Conservation (phyloP, 768 basidiomycete genomes). For the Megacollybia marginata region DNA sequence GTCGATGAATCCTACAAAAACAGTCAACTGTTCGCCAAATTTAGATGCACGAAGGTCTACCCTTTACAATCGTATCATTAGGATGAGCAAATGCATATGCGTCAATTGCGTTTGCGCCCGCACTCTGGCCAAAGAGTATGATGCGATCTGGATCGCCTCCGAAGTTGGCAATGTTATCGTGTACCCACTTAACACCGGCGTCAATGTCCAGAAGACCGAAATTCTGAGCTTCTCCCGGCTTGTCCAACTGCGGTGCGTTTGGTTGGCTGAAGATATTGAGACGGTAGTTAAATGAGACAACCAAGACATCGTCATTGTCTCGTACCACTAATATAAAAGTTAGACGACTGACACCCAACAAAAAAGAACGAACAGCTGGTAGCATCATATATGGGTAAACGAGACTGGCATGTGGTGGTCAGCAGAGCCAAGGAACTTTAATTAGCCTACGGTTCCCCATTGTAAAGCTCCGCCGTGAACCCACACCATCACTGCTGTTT, state of each 20-base stretch:
- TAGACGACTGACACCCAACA: slow-evolving; percentile 22
- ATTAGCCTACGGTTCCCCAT: neutral
- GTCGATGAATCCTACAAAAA: slow-evolving; percentile 13
- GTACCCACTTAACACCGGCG: slow-evolving; percentile 40
- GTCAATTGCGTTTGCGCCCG: slow-evolving; percentile 26
- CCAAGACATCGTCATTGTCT: slow-evolving; percentile 25
- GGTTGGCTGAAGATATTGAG: slow-evolving; percentile 33
- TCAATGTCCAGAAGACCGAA: slow-evolving; percentile 31
- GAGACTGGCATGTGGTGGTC: neutral
- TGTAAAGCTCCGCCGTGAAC: slow-evolving; percentile 10
- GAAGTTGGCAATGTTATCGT: slow-evolving; percentile 32
- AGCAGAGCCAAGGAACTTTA: neutral
- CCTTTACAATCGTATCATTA: slow-evolving; percentile 22
- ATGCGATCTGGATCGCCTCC: slow-evolving; percentile 13
- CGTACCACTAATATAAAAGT: slow-evolving; percentile 22
- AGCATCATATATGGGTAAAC: neutral
- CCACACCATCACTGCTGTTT: slow-evolving; percentile 22
- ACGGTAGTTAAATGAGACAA: slow-evolving; percentile 32
- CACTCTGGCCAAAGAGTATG: slow-evolving; percentile 30
- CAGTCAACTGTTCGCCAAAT: neutral
- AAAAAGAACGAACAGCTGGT: neutral
- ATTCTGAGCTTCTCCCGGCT: slow-evolving; percentile 20
- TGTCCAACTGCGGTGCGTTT: slow-evolving; percentile 27
- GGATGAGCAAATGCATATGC: slow-evolving; percentile 27
- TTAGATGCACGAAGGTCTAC: slow-evolving; percentile 10